Evolutionary conservation across 2,329 filamentous ascomycete genomes (phyloP), one percentile per base, ranked within the genome.

Genomic region (Allantophomopsis lycopodina): DNA sequence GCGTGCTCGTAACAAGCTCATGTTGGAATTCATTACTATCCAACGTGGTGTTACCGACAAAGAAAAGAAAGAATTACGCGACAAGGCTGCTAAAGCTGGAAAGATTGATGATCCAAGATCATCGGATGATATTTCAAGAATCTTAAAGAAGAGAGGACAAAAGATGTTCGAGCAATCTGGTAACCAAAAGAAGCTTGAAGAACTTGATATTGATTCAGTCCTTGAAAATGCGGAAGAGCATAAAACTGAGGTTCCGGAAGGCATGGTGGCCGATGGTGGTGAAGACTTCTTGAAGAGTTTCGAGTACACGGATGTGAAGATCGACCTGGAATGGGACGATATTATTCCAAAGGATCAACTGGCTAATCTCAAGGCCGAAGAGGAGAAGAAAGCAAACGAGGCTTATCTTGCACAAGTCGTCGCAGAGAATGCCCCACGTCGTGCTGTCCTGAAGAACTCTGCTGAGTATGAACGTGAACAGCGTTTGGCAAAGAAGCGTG

Each of bases 101-200:
- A 82, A 65, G 69, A 76, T 70, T 30, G 80, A 81, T 40, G 88
- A 94, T 50, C 88, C 89, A 7, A 89, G 80, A 43, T 93, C 86
- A 2, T 85, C 85, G 1, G 89, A 94, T 48, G 91, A 95, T 54
- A 96, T 96, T 48, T 94, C 91, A 46, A 83, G 84, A 59, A 94
- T 98, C 43, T 73, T 98, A 54, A 96, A 96, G 65, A 87, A 89
- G 62, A 83, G 91, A 50, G 94, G 91, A n/a, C 91, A 95, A 56
- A 94, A 91, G 61, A 94, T 98, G 81, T 98, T 98, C 50, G 89
- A 96, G 60, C 89, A 95, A 58, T 91, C 84, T 10, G 85, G 86
- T 43, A 98, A 98, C 56, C 91, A 98, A 60, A 83, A 89, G 62
- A 91, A 94, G 56, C 71, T 98, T 5, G 91, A 98, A 61, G 87